Conservation (phyloP, 78 protist genomes). For the Dictyostelium capitatum region DNA sequence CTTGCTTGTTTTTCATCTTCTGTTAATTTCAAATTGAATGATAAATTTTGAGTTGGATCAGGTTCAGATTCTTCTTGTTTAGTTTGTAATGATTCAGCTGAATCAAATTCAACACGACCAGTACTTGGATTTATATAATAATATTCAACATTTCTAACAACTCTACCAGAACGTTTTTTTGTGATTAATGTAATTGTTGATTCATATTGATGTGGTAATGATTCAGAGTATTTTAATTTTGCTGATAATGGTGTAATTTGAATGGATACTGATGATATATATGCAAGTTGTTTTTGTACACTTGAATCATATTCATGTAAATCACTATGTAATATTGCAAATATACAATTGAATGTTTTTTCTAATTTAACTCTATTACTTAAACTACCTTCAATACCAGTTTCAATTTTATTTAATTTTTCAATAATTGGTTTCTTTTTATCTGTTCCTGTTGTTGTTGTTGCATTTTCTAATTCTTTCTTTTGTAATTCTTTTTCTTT, state of each 20-base stretch:
- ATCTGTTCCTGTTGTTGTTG: not conserved
- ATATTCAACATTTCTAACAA: constrained; percentile 74
- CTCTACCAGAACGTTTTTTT: constrained; percentile 72
- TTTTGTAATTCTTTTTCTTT: not conserved
- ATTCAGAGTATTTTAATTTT: constrained; percentile 33
- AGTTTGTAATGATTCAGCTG: constrained; percentile 48
- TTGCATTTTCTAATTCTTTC: not conserved
- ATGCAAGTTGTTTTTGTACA: constrained; percentile 42
- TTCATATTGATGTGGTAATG: constrained; percentile 55
- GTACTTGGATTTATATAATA: constrained; percentile 37
- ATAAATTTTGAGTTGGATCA: constrained; percentile 75
- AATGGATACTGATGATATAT: constrained; percentile 68
- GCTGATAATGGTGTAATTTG: constrained; percentile 66
- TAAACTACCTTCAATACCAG: constrained; percentile 67
- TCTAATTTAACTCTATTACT: constrained; percentile 10
- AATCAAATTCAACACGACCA: constrained; percentile 65
- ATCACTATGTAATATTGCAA: constrained; percentile 63
- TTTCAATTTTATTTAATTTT: constrained; percentile 38
- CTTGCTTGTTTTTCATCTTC: constrained; percentile 76
- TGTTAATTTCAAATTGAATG: constrained; percentile 76
- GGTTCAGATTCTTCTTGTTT: constrained; percentile 30
- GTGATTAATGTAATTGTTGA: constrained; percentile 67
- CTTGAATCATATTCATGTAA: constrained; percentile 40
- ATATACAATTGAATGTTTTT: constrained; percentile 34
- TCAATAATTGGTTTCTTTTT: not conserved